Conservation (phyloP, 2,329 filamentous ascomycete genomes). For the Cladosporium sp. region DNA sequence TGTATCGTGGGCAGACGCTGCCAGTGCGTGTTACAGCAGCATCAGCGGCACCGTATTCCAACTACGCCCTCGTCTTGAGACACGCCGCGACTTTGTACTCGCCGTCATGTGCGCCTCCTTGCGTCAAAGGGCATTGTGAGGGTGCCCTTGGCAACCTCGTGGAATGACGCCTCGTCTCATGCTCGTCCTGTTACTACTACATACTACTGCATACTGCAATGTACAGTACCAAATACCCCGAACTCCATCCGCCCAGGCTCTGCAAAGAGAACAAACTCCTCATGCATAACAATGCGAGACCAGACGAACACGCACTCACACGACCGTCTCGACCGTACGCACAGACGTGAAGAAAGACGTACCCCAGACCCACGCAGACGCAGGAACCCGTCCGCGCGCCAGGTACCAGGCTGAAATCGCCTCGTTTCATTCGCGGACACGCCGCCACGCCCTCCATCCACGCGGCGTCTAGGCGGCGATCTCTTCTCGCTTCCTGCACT, state of each 20-base stretch:
- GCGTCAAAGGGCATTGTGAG: constrained; percentile 17
- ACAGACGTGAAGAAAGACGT: constrained; percentile 7
- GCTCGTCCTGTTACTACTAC: background rate
- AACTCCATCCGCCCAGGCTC: constrained; percentile 11
- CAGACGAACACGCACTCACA: background rate
- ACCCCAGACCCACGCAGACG: constrained; percentile 16
- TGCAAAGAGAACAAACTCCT: background rate
- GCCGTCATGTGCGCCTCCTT: constrained; percentile 10
- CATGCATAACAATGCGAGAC: background rate
- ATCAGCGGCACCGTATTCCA: background rate
- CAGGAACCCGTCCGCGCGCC: constrained; percentile 16
- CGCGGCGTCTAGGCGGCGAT: constrained; percentile 18
- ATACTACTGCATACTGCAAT: background rate
- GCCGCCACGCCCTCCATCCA: constrained; percentile 3
- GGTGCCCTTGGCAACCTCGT: constrained; percentile 17
- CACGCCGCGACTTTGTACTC: constrained; percentile 17
- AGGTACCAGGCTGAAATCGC: constrained; percentile 12
- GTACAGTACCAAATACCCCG: constrained; percentile 4
- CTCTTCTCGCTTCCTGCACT: constrained; percentile 8
- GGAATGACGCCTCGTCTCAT: constrained; percentile 12
- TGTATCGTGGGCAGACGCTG: constrained; percentile 4
- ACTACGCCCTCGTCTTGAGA: constrained; percentile 1
- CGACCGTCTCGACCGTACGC: constrained; percentile 12
- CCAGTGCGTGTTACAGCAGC: constrained; percentile 12
- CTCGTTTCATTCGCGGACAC: constrained; percentile 13